Base-by-base conservation (phyloP, 1,139 yeast species). In the Suhomyces ambrosiae region DNA sequence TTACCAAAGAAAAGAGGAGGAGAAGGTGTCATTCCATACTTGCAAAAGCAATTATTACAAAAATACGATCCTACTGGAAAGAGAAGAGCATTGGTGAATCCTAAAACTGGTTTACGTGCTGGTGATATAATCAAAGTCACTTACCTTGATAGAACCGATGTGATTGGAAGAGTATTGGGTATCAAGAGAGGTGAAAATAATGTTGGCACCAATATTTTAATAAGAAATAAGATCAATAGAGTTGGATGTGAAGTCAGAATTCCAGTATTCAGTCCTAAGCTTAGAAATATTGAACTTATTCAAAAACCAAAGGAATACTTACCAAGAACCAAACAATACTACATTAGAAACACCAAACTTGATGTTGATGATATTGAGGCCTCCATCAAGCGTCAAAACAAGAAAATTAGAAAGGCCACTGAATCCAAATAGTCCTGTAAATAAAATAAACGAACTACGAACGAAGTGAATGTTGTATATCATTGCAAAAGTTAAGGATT, bases 111-210 rank as follows among this genome's bases (percentile, higher is more conserved):
- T n/a, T 67, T 88, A 28, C 74, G 86, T 45, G 76, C 95, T 1
- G 97, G 96, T 7, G 97, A 89, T 58, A 74, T 87, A 27, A 80
- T 89, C 29, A 80, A 86, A 49, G 84, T 89, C 9, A 78, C 83
- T 18, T 88, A 86, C 56, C 72, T 71, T 49, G 86, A 85, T 57
- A 73, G 80, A 44, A 76, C 86, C 45, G 78, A 80, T 39, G 83
- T 86, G 42, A 71, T 81, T 19, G 97, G 97, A 7, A 82, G 83
- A 62, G 78, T 87, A 2, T 64, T 89, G 34, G 89, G 86, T 44
- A 73, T 88, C 45, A 86, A 84, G 57, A 76, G 89, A 58, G 65
- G 68, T 17, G 62, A 56, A 21, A 72, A 78, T 46, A 82, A 79
- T 30, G 67, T 84, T 32, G 88, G 87, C 35, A 76, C 92, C 18